Evolutionary conservation across 352 stramenopile species (phyloP).

Genomic region (Pythium brachiatum): DNA sequence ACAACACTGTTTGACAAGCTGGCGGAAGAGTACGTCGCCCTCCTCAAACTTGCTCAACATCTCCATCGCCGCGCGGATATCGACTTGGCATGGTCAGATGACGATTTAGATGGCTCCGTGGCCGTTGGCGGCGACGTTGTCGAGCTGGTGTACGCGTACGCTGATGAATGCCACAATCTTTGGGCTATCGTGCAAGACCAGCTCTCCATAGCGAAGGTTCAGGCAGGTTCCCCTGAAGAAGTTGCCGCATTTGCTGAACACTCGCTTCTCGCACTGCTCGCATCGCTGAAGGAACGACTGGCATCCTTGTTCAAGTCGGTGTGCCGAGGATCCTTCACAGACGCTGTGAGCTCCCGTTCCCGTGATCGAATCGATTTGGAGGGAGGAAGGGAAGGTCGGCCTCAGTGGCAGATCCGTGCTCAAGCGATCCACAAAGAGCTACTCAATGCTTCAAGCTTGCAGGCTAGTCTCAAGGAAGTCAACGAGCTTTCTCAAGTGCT

Average conservation of each 20-base stretch:
- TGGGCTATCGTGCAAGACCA: slow-evolving; percentile 41
- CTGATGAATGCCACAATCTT: slow-evolving; percentile 44
- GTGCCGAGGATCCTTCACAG: slow-evolving; percentile 73
- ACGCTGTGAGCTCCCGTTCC: slow-evolving; percentile 55
- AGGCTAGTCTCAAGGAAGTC: slow-evolving; percentile 57
- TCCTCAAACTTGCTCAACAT: slow-evolving; percentile 52
- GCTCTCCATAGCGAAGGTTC: slow-evolving; percentile 27
- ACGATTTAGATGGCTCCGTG: slow-evolving; percentile 63
- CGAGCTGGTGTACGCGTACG: slow-evolving; percentile 50
- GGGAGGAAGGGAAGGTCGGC: slow-evolving; percentile 29
- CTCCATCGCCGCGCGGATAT: slow-evolving; percentile 69
- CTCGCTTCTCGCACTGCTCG: slow-evolving; percentile 38
- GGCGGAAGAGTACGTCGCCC: slow-evolving; percentile 41
- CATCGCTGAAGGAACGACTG: slow-evolving; percentile 65
- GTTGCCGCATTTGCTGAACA: slow-evolving; percentile 48
- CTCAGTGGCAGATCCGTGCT: slow-evolving; percentile 73
- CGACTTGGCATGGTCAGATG: slow-evolving; percentile 58
- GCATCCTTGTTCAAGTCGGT: slow-evolving; percentile 67
- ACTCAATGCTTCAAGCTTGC: slow-evolving; percentile 54
- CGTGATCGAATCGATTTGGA: slow-evolving; percentile 25
- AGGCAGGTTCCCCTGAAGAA: slow-evolving; percentile 25
- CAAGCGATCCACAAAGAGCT: slow-evolving; percentile 71
- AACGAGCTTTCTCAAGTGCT: slow-evolving; percentile 64
- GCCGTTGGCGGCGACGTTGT: slow-evolving; percentile 63
- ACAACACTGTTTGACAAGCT: slow-evolving; percentile 29